These are phyloP conservation scores for Lecanicillium sp. DNA, from an alignment of 2,329 filamentous ascomycete species.

Conservation along the genomic window DNA sequence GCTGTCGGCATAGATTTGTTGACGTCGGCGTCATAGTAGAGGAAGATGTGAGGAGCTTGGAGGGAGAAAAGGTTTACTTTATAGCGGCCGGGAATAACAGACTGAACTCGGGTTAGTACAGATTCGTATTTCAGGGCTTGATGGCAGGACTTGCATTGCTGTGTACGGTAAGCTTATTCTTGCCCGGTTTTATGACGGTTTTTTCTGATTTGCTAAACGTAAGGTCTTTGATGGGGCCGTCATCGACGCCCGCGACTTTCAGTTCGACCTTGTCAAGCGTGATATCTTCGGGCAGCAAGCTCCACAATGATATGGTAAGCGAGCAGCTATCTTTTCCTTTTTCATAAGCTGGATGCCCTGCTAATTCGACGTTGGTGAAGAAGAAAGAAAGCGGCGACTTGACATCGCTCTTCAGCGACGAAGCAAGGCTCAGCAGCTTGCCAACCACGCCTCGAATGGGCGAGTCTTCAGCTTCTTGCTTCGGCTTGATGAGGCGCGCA, in stretches of 20 bases:
- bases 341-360: constrained; percentile 61
- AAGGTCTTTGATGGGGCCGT: constrained; percentile 54
- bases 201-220: constrained; percentile 21
- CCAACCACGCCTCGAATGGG: constrained; percentile 40
- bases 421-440: constrained; percentile 39
- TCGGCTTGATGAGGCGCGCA: constrained; percentile 12
- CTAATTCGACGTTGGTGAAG: constrained; percentile 62
- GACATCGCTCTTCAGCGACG: constrained; percentile 47
- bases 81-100: constrained; percentile 65
- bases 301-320: constrained; percentile 59
- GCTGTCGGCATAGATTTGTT: constrained; percentile 38
- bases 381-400: constrained; percentile 64
- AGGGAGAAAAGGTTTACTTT: constrained; percentile 66
- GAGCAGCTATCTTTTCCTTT: constrained; percentile 68
- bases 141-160: constrained; percentile 23
- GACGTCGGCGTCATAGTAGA: constrained; percentile 56
- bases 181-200: constrained; percentile 37
- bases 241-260: constrained; percentile 48
- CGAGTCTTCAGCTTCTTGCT: constrained; percentile 19
- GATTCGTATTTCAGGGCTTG: fast-evolving
- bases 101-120: constrained; percentile 33
- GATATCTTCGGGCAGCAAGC: constrained; percentile 65
- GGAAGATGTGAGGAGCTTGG: constrained; percentile 51
- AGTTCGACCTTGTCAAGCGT: constrained; percentile 58
- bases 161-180: constrained; percentile 29